Base-by-base conservation (phyloP, 2,329 filamentous ascomycete species). In the Septoria petroselini region DNA sequence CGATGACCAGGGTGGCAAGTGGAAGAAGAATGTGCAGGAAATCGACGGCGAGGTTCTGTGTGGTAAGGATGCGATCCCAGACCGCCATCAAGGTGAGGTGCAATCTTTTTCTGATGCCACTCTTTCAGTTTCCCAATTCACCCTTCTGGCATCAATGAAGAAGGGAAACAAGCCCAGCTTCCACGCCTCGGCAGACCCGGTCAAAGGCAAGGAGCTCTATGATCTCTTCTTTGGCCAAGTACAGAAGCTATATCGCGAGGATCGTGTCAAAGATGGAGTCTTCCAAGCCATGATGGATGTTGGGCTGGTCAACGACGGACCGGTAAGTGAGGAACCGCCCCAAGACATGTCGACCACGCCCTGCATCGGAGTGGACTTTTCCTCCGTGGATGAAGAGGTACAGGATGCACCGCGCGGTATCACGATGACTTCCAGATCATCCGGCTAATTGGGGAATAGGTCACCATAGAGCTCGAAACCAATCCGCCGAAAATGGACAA, bases 281-380 rank as follows among this genome's bases (percentile, higher is more conserved):
- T 98, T 98, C 69, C 91, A 95, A 66, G 93, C 93, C 41, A 96
- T 95, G 91, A 98, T 98, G 93, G 86, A 97, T 65, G 91, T 98
- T 51, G 86, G 87, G 41, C 72, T 96, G 23, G 83, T 96, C 41
- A 97, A 97, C 60, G 91, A 97, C 63, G 81, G 82, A 64, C 82
- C 82, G 73, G 81, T 84, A 79, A 75, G 80, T 80, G 50, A 46
- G 34, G 43, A 40, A 31, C 34, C 34, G 25, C 43, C 43, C 43
- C 34, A 39, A 40, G 50, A 49, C 19, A 50, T 53, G 38, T 46
- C 53, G 18, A 33, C 41, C 30, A 50, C 45, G 18, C 53, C 52
- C 29, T 43, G 52, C 25, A 44, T 54, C 14, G 45, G 53, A 61
- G 68, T 79, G 61, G 73, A 80, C 67, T 80, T 76, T 69, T 70